Evolutionary conservation across 1,284 basidiomycete species (phyloP).

Genomic region (Apiotrichum domesticum): DNA sequence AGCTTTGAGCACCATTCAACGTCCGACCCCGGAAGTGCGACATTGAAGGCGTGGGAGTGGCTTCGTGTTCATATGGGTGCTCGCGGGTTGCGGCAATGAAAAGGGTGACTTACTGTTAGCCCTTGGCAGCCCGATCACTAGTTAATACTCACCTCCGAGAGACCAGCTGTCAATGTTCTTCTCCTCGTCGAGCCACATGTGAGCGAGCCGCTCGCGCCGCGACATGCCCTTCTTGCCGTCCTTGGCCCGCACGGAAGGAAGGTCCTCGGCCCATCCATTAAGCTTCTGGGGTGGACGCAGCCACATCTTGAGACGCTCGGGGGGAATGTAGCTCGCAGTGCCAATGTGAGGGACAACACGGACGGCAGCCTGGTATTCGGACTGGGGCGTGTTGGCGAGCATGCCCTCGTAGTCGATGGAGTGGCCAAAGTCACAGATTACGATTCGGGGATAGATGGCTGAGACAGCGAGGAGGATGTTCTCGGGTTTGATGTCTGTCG

Average conservation of each 20-base stretch:
- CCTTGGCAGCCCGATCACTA: neutral
- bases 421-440: constrained; percentile 76
- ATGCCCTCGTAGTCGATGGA: constrained; percentile 9
- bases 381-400: neutral
- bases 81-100: constrained; percentile 1
- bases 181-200: constrained; percentile 20
- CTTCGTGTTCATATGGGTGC: constrained; percentile 11
- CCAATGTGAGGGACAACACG: constrained; percentile 6
- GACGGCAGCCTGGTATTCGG: neutral
- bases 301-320: constrained; percentile 19
- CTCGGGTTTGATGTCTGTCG: constrained; percentile 7
- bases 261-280: constrained; percentile 3
- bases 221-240: constrained; percentile 1
- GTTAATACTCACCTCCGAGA: constrained; percentile 20
- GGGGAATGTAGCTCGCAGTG: constrained; percentile 19
- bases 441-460: constrained; percentile 70
- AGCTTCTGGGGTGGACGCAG: neutral
- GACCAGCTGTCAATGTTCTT: constrained; percentile 22
- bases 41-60: neutral
- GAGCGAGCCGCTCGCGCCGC: constrained; percentile 10
- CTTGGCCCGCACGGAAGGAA: neutral
- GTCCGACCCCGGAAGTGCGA: neutral
- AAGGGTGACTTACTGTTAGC: constrained; percentile 7
- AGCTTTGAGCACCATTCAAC: neutral
- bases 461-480: constrained; percentile 61